phyloP scores from a whole-genome alignment of 1,284 basidiomycete genomes.

The Pulchroboletus neoregius region DNA sequence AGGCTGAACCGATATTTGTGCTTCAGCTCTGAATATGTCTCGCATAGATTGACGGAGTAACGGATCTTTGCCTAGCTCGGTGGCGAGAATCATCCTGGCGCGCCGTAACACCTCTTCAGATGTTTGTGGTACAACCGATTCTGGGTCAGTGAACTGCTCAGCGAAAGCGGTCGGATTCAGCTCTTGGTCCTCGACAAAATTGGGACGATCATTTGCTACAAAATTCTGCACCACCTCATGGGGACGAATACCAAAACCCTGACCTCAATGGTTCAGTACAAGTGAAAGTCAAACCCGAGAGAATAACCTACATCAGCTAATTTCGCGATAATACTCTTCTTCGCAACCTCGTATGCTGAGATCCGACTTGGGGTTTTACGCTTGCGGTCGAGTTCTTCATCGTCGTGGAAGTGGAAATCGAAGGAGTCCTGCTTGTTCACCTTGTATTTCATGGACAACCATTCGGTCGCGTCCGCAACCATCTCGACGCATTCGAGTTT shows the following conservation, averaged over 20 bases:
- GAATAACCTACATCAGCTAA: conserved; percentile 62
- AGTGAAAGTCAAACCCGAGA: conserved; percentile 6
- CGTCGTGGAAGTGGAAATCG: conserved; percentile 67
- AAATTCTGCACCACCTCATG: conserved; percentile 83
- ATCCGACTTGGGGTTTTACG: conserved; percentile 84
- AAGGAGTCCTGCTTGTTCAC: conserved; percentile 64
- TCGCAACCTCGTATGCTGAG: conserved; percentile 82
- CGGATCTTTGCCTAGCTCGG: conserved; percentile 93
- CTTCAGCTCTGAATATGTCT: conserved; percentile 72
- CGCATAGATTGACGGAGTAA: conserved; percentile 81
- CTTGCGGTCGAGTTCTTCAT: conserved; percentile 60
- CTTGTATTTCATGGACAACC: conserved; percentile 85
- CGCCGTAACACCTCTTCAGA: conserved; percentile 65
- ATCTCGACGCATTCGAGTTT: conserved; percentile 79
- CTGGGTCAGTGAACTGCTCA: conserved; percentile 73
- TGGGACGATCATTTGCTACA: conserved; percentile 50
- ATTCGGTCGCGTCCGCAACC: conserved; percentile 89
- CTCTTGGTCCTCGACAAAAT: conserved; percentile 78
- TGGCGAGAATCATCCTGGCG: conserved; percentile 83
- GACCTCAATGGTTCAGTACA: conserved; percentile 13
- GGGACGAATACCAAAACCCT: conserved; percentile 79
- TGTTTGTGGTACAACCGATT: conserved; percentile 51
- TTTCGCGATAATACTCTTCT: conserved; percentile 72
- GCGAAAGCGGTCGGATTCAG: conserved; percentile 68
- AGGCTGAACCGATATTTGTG: conserved; percentile 78